A percentile compares a stretch with the other conserved stretches of the same genome.
These are phyloP conservation scores for Sclerotinia subarctica DNA, from an alignment of 2,329 filamentous ascomycete species.

Conservation along the genomic window DNA sequence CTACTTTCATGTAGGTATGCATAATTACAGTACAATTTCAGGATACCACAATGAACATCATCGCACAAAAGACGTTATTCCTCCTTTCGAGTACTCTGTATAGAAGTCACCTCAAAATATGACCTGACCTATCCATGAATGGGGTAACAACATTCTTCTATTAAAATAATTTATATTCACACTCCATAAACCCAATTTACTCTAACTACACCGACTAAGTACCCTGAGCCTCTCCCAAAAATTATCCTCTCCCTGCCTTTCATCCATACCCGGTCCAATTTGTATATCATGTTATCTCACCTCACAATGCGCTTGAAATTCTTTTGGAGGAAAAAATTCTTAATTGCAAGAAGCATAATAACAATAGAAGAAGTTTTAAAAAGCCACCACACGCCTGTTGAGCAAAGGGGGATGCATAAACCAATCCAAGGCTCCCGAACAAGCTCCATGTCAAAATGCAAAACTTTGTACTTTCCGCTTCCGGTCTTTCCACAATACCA, in stretches of 20 bases:
- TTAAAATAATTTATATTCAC: slow-evolving; percentile 9
- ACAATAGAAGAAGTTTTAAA: slow-evolving; percentile 23
- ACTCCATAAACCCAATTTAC: slow-evolving; percentile 6
- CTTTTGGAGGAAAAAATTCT: slow-evolving; percentile 18
- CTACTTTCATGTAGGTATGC: slow-evolving; percentile 9
- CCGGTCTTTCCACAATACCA: not conserved
- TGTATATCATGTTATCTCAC: slow-evolving; percentile 24
- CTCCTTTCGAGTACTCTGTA: not conserved
- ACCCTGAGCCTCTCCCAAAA: not conserved
- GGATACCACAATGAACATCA: not conserved
- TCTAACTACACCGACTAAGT: slow-evolving; percentile 19
- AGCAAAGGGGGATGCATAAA: slow-evolving; percentile 16
- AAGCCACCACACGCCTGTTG: slow-evolving; percentile 18
- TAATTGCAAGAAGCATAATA: slow-evolving; percentile 4
- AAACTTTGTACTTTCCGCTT: slow-evolving; percentile 24
- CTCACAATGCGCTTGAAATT: slow-evolving; percentile 17
- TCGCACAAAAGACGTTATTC: not conserved
- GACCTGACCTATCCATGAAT: not conserved
- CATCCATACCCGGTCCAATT: slow-evolving; percentile 8
- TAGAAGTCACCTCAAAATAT: not conserved
- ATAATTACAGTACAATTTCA: slow-evolving; percentile 16
- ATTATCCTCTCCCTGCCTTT: slow-evolving; percentile 1
- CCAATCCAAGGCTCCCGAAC: slow-evolving; percentile 14
- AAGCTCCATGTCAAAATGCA: slow-evolving; percentile 13
- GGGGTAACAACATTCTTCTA: not conserved